These are phyloP conservation scores for Phytopythium kandeliae DNA, from an alignment of 352 stramenopile genomes.

Conservation along the genomic window DNA sequence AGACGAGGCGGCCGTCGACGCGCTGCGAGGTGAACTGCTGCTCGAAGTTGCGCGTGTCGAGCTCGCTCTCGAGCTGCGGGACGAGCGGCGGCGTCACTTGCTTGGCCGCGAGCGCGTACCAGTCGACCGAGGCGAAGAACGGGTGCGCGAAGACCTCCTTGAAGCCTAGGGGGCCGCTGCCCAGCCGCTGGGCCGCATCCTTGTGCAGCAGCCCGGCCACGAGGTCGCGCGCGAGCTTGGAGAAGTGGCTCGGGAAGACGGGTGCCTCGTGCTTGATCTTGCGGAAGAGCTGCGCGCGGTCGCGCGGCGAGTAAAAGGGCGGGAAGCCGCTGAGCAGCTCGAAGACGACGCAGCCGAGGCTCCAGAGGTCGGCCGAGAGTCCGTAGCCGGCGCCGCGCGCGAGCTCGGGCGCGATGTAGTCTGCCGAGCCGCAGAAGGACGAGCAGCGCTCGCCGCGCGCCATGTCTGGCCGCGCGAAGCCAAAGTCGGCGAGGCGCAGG, in stretches of 20 bases:
- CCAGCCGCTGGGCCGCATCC: constrained; percentile 47
- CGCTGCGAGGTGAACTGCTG: constrained; percentile 66
- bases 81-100: constrained; percentile 59
- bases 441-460: constrained; percentile 55
- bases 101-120: constrained; percentile 70
- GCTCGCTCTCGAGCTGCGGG: constrained; percentile 30
- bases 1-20: constrained; percentile 54
- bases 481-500: constrained; percentile 78
- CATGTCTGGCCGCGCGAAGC: constrained; percentile 62
- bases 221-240: constrained; percentile 45
- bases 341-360: constrained; percentile 87
- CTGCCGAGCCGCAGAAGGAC: constrained; percentile 77
- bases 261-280: constrained; percentile 94
- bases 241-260: constrained; percentile 90
- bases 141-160: constrained; percentile 67
- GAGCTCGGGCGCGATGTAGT: constrained; percentile 85
- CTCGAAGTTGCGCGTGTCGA: constrained; percentile 76
- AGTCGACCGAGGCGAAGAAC: constrained; percentile 73
- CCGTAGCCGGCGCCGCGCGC: constrained; percentile 70
- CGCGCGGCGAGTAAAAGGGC: constrained; percentile 90
- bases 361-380: constrained; percentile 77
- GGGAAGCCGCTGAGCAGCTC: constrained; percentile 81
- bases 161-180: constrained; percentile 52
- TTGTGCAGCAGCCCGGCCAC: constrained; percentile 61
- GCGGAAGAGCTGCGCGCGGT: constrained; percentile 93